Base-by-base conservation (phyloP, 2,329 filamentous ascomycete species). In the Calonectria hawksworthii region DNA sequence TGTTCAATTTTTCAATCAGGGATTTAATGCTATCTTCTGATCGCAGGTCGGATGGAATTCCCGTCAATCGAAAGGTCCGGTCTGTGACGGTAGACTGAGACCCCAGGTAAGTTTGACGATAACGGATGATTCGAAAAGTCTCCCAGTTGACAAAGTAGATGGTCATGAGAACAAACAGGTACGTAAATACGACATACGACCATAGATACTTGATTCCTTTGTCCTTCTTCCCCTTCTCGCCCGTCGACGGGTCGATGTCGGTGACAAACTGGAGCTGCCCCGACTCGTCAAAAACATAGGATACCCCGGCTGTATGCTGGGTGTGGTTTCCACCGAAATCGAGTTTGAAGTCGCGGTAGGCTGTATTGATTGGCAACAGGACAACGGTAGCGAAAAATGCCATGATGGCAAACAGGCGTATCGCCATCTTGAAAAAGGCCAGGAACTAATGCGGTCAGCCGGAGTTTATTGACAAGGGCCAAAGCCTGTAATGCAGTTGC, bases 1-100 rank as follows among this genome's bases (percentile, higher is more conserved):
- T 96, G 70, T 94, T 92, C 16, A 99, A 87, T 75, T 93, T 94
- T 82, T 99, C 96, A 32, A 99, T 92, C 70, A 98, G 93, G 4
- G 94, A 89, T 83, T 95, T 97, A 78, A 99, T 95, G 80, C 93
- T 93, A 13, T 92, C 91, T 83, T 99, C 96, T 0, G 94, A 94
- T 72, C 95, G 91, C 74, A 99, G 86, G 30, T 96, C 93, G 4
- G 85, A 83, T 0, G 98, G 97, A 28, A 99, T 96, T 0, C 96
- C 96, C 0, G 96, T 97, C 23, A 99, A 87, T 30, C 95, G 93
- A 80, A 99, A 96, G 0, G 97, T 99, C 38, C 96, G 93, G 85
- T 99, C 97, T 1, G 97, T 99, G 67, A 98, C 92, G n/a, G 96
- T 99, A 0, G 94, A 96, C 84, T 99, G 96, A 28, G 93, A 95